phyloP scores from a whole-genome alignment of 345 rosid genomes.

The Limnanthes douglasii region DNA sequence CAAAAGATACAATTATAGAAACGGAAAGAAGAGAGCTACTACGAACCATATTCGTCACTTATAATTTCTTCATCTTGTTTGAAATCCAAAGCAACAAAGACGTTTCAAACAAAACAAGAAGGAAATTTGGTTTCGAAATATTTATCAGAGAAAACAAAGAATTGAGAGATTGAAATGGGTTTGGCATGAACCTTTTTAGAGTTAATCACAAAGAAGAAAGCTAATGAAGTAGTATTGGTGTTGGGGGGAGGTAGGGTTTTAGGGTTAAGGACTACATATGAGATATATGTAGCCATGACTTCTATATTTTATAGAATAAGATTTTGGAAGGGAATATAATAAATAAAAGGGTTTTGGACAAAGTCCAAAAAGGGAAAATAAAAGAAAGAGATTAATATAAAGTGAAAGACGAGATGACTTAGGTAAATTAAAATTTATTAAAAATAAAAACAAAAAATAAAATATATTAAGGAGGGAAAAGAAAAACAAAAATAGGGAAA shows the following conservation, averaged over 20 bases:
- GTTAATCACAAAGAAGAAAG: slow-evolving; percentile 18
- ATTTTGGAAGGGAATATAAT: slow-evolving; percentile 6
- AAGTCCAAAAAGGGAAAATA: too few relatives aligned
- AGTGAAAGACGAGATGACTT: too few relatives aligned
- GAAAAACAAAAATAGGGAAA: too few relatives aligned
- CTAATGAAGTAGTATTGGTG: slow-evolving; percentile 21
- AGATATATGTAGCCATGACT: slow-evolving; percentile 56
- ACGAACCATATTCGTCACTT: slow-evolving; percentile 23
- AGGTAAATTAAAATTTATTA: too few relatives aligned
- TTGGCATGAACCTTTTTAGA: slow-evolving; percentile 21
- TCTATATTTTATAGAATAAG: slow-evolving; percentile 11
- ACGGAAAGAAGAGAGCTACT: slow-evolving; percentile 39
- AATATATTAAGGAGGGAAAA: too few relatives aligned
- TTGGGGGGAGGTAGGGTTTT: slow-evolving; percentile 23
- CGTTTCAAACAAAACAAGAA: slow-evolving; percentile 40
- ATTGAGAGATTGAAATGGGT: slow-evolving; percentile 20
- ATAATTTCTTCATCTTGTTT: slow-evolving; percentile 47
- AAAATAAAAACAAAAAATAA: too few relatives aligned
- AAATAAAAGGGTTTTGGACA: slow-evolving; percentile 11
- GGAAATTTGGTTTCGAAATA: slow-evolving; percentile 11
- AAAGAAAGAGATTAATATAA: too few relatives aligned
- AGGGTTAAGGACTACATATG: slow-evolving; percentile 42
- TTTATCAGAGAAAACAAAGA: slow-evolving; percentile 12
- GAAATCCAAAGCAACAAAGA: slow-evolving; percentile 43
- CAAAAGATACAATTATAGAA: too few relatives aligned